Evolutionary conservation across 495 filamentous ascomycete species (phyloP).

Genomic region (Penicillium antarcticum): DNA sequence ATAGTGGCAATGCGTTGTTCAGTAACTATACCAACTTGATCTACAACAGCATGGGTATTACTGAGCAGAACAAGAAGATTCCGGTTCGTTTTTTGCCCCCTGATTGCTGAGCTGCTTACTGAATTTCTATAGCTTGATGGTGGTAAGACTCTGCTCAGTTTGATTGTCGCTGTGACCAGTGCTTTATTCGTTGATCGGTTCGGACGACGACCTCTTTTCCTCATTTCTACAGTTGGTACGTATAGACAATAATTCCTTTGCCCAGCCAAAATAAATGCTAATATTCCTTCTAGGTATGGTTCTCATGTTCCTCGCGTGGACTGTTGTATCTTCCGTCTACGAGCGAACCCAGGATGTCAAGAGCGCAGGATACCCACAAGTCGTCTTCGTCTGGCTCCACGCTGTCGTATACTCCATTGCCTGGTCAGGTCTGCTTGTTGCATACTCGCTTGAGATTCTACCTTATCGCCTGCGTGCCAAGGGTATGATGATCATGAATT

Average conservation of each 20-base stretch:
- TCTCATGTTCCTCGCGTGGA: slow-evolving; percentile 52
- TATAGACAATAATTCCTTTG: not conserved
- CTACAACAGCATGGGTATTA: slow-evolving; percentile 54
- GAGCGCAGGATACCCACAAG: slow-evolving; percentile 47
- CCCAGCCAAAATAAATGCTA: not conserved
- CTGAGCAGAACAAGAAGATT: slow-evolving; percentile 42
- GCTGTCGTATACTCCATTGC: slow-evolving; percentile 52
- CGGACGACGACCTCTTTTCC: slow-evolving; percentile 54
- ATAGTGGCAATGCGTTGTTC: slow-evolving; percentile 62
- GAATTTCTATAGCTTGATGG: slow-evolving; percentile 12
- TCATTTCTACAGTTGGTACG: slow-evolving; percentile 47
- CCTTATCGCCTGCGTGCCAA: slow-evolving; percentile 65
- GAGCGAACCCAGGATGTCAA: slow-evolving; percentile 42
- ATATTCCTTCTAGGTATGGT: slow-evolving; percentile 38
- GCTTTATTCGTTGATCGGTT: slow-evolving; percentile 55
- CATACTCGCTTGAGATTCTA: slow-evolving; percentile 60
- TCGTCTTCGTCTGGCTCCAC: slow-evolving; percentile 61
- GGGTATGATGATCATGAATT: slow-evolving; percentile 62
- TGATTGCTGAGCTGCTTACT: not conserved
- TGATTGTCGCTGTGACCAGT: slow-evolving; percentile 50
- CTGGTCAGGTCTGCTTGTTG: slow-evolving; percentile 58
- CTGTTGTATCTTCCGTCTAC: slow-evolving; percentile 51
- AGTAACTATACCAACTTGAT: slow-evolving; percentile 55
- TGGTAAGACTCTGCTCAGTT: slow-evolving; percentile 22
- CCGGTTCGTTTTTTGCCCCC: slow-evolving; percentile 24